These are phyloP conservation scores for Graphiopsis chlorocephala DNA, from an alignment of 2,329 filamentous ascomycete species.

Conservation along the genomic window DNA sequence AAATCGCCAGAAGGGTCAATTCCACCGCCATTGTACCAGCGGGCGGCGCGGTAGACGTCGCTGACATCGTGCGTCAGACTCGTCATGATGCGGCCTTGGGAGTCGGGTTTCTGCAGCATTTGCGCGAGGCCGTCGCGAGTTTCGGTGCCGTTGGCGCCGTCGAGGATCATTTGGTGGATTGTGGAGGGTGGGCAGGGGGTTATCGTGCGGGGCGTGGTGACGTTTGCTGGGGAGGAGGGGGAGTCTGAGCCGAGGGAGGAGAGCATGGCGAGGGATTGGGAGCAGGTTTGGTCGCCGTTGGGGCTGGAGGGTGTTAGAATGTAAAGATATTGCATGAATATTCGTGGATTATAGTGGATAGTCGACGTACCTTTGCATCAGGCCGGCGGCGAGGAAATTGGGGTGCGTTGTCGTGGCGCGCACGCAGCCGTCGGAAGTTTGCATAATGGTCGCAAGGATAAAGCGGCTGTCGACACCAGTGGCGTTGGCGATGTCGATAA, in stretches of 20 bases:
- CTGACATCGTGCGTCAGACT: conserved; percentile 6
- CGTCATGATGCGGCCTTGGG: conserved; percentile 29
- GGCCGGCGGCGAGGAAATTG: conserved; percentile 44
- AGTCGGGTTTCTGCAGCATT: conserved; percentile 36
- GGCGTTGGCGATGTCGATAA: conserved; percentile 33
- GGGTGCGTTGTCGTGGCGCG: conserved; percentile 45
- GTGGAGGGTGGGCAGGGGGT: conserved; percentile 40
- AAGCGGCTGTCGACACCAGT: conserved; percentile 42
- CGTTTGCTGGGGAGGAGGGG: conserved; percentile 35
- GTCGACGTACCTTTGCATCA: conserved; percentile 47
- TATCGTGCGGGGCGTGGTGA: conserved; percentile 24
- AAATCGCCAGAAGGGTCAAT: conserved; percentile 36
- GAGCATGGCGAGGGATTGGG: conserved; percentile 24
- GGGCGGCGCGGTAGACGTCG: conserved; percentile 47
- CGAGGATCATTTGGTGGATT: conserved; percentile 43
- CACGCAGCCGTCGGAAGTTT: conserved; percentile 49
- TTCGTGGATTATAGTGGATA: background rate
- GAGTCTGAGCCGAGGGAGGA: conserved; percentile 28
- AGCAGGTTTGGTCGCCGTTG: conserved; percentile 40
- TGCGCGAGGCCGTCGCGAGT: conserved; percentile 44
- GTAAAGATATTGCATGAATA: background rate
- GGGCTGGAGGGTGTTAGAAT: conserved; percentile 14
- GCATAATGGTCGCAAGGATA: conserved; percentile 47
- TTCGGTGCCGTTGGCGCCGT: conserved; percentile 44
- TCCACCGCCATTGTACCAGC: conserved; percentile 50